Percentiles rank a stretch among this genome's conserved stretches.
These are phyloP conservation scores for Verbascum thapsus DNA, from an alignment of 257 asterid genomes.

Conservation along the genomic window DNA sequence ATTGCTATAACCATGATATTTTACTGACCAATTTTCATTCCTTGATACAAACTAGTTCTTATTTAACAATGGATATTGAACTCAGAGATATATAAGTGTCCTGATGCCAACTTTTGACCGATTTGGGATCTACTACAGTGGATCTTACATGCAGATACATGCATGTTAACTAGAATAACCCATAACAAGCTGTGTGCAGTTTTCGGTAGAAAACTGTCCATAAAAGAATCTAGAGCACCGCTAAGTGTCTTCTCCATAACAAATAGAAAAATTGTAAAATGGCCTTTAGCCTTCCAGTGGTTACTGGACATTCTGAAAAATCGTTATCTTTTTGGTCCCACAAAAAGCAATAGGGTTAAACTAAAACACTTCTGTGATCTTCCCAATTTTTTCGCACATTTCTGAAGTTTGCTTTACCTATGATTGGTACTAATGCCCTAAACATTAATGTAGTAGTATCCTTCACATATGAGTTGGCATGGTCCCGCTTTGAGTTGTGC, in stretches of 20 bases:
- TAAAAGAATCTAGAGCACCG: neutral
- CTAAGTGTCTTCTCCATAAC: neutral
- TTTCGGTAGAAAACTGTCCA: neutral
- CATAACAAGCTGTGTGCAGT: neutral
- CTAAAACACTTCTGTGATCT: neutral
- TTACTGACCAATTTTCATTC: neutral
- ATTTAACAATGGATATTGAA: neutral
- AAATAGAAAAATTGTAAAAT: constrained; percentile 2
- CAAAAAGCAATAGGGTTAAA: neutral
- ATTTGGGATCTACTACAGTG: neutral
- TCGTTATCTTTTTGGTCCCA: neutral
- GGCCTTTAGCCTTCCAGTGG: neutral
- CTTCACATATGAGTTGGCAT: neutral
- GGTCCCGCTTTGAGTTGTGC: neutral
- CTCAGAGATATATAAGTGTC: neutral
- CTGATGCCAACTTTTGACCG: neutral
- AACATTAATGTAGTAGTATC: neutral
- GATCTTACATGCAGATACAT: neutral
- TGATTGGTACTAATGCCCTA: neutral
- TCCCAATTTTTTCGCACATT: constrained; percentile 4
- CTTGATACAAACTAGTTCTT: neutral
- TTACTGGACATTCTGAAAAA: neutral
- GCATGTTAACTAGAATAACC: neutral
- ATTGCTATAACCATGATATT: neutral
- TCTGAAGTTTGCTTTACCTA: neutral